A percentile compares a stretch with the other conserved stretches of the same genome.
These are phyloP conservation scores for Pachyrhizus erosus DNA, from an alignment of 306 rosid genomes.

Conservation along the genomic window DNA sequence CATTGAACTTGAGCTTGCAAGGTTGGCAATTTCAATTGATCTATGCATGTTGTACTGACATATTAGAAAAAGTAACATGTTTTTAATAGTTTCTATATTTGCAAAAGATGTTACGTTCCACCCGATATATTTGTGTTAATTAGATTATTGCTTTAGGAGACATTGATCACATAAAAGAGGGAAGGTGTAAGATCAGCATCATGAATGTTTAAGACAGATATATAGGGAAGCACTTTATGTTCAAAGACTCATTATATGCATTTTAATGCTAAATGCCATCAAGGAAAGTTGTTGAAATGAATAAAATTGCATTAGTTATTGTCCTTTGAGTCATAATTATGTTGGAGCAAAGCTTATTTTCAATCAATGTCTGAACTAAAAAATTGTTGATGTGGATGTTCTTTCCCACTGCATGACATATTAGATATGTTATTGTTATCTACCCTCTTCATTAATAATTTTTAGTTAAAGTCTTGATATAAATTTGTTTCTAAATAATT, in stretches of 20 bases:
- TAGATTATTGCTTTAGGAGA: not conserved
- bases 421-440: no score
- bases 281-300: not conserved
- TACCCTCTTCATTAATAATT: no score
- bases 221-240: not conserved
- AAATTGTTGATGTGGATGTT: not conserved
- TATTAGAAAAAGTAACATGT: not conserved
- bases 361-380: not conserved
- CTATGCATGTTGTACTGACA: not conserved
- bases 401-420: no score
- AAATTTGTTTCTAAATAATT: no score
- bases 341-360: not conserved
- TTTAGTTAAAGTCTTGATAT: no score
- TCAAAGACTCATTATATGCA: not conserved
- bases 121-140: not conserved
- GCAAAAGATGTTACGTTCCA: not conserved
- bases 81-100: not conserved
- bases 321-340: not conserved
- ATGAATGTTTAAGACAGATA: not conserved
- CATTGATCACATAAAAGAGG: not conserved
- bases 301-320: not conserved
- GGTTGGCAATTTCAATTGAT: conserved; percentile 22
- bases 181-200: not conserved
- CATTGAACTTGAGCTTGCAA: conserved; percentile 20
- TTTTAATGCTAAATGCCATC: not conserved